phyloP scores from a whole-genome alignment of 441 rosid species.

The Adansonia rubrostipa region DNA sequence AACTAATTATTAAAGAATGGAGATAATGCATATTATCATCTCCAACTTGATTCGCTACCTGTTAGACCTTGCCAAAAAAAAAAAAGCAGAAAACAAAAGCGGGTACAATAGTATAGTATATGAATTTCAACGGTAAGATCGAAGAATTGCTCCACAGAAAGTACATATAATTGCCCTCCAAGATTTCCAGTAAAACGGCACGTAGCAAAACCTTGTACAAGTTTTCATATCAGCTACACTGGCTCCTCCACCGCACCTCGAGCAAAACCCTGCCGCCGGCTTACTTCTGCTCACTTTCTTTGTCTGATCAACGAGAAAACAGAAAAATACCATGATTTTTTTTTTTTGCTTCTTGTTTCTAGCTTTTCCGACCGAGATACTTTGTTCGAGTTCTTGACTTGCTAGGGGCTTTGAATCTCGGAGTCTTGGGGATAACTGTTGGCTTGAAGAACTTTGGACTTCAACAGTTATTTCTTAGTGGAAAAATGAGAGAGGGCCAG shows the following conservation, averaged over 20 bases:
- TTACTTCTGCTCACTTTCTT: conserved; percentile 67
- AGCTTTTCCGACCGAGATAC: background rate
- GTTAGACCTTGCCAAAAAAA: background rate
- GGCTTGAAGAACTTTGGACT: background rate
- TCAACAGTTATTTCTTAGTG: background rate
- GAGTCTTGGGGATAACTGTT: background rate
- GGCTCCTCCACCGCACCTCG: conserved; percentile 88
- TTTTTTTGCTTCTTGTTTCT: background rate
- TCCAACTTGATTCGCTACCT: background rate
- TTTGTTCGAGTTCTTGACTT: background rate
- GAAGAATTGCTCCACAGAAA: conserved; percentile 79
- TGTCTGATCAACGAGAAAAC: conserved; percentile 87
- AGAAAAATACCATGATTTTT: conserved; percentile 62
- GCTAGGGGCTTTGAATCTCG: background rate
- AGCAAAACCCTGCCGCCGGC: conserved; percentile 88
- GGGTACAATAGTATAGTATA: background rate
- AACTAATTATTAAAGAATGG: background rate
- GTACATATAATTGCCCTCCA: conserved; percentile 87
- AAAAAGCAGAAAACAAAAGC: conserved; percentile 17
- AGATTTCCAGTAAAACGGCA: conserved; percentile 80
- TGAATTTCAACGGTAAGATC: conserved; percentile 58
- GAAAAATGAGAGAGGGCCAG: background rate
- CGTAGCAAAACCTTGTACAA: conserved; percentile 69
- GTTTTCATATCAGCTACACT: conserved; percentile 93
- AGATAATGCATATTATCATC: background rate